Evolutionary conservation across 1,284 basidiomycete species (phyloP), one percentile per base, ranked within the genome.

Genomic region (Cryptococcus floricola): DNA sequence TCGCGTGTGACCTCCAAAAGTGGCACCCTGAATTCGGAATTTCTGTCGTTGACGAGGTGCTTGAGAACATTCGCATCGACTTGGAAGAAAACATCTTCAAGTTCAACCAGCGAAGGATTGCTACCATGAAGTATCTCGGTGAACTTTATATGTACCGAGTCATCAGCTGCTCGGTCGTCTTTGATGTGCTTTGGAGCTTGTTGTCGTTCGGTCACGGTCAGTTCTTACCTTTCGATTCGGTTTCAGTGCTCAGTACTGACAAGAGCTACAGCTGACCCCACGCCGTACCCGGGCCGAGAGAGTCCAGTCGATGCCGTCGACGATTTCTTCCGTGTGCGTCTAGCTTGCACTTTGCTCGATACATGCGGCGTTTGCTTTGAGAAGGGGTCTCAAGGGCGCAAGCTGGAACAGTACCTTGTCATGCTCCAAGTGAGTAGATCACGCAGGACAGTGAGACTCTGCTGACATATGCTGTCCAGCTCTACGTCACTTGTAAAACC

Each of bases 321-420:
- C 72, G 96, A 99, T 74, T 98, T 90, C 75, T 98, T 98, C 83
- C 86, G 96, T 25, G 78, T 98, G 52, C 83, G 96, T 10, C 81
- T 99, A 54, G 85, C 95, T 46, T 98, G 96, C 69, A 88, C 89
- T 7, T 80, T 98, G 45, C 81, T 99, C 23, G 94, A 98, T 71
- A 92, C 93, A 0, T 96, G 93, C 73, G 96, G 94, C n/a, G 89
- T 91, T 81, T 98, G 94, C 77, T 98, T 98, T 75, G 93, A 96
- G 73, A 85, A 88, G 45, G 94, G 94, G 3, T 86, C 87, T 6
- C 87, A 92, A 68, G 88, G 86, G 76, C 88, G 88, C 78, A 96
- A 93, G 71, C 79, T 98, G 12, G 94, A 98, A 74, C 89, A 87
- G 64, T 96, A 95, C 74, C 77, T 98, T 59, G 82, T 84, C 10